These are phyloP conservation scores for Periconia sp. DNA, from an alignment of 2,329 filamentous ascomycete genomes.

Conservation along the genomic window DNA sequence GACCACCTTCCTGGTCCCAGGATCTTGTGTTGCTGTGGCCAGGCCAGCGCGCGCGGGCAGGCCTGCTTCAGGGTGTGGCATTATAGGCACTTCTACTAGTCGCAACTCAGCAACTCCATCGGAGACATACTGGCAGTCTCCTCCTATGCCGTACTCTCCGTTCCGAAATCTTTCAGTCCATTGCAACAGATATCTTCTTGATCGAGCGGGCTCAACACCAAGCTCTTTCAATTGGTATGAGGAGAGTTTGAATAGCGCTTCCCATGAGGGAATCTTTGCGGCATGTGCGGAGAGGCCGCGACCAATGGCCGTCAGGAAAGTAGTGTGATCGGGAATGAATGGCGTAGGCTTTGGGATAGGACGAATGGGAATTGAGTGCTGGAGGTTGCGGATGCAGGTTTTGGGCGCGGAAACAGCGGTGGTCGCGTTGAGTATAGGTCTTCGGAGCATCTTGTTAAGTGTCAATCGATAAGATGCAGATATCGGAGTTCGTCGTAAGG, in stretches of 20 bases:
- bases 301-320: constrained; percentile 90
- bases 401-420: constrained; percentile 32
- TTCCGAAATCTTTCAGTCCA: constrained; percentile 87
- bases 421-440: constrained; percentile 37
- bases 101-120: constrained; percentile 64
- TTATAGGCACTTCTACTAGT: constrained; percentile 61
- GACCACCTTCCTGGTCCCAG: constrained; percentile 63
- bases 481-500: too few relatives aligned
- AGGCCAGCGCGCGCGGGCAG: constrained; percentile 33
- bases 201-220: constrained; percentile 84
- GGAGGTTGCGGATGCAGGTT: constrained; percentile 42
- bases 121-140: constrained; percentile 76
- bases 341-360: constrained; percentile 76
- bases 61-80: constrained; percentile 32
- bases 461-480: too few relatives aligned
- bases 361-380: constrained; percentile 48
- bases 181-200: constrained; percentile 80
- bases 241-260: constrained; percentile 82
- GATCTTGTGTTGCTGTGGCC: constrained; percentile 60
- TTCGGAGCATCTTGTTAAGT: constrained; percentile 46
- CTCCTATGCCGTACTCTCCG: constrained; percentile 79
- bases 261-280: constrained; percentile 88
- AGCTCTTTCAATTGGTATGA: constrained; percentile 78
- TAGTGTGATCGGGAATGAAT: constrained; percentile 82
- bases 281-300: constrained; percentile 82